phyloP scores from a whole-genome alignment of 208 protist genomes.

The Leishmania lainsoni region DNA sequence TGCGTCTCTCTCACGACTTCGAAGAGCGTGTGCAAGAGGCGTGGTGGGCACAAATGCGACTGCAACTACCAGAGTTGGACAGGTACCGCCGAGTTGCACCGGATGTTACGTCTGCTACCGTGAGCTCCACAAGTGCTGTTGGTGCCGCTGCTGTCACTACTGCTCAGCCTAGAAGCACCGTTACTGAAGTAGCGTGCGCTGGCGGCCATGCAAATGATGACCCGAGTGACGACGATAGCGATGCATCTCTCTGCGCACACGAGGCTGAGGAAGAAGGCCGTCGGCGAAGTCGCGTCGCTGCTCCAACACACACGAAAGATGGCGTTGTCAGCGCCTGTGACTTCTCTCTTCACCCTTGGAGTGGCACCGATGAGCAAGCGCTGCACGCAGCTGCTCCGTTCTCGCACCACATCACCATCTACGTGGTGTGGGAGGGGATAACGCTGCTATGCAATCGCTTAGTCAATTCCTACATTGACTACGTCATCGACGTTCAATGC shows the following conservation, averaged over 20 bases:
- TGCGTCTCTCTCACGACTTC: neutral
- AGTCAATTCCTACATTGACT: slow-evolving; percentile 36
- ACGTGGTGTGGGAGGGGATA: slow-evolving; percentile 64
- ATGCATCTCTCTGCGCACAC: slow-evolving; percentile 46
- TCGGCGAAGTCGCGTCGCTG: neutral
- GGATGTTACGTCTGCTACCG: neutral
- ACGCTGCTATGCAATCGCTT: slow-evolving; percentile 35
- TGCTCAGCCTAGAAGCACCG: neutral
- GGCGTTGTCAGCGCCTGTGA: no score
- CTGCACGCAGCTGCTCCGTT: neutral
- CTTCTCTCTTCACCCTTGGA: neutral
- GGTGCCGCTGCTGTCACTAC: neutral
- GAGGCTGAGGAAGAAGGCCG: slow-evolving; percentile 37
- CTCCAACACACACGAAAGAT: neutral
- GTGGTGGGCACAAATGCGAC: slow-evolving; percentile 9
- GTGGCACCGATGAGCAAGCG: neutral
- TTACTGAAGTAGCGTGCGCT: neutral
- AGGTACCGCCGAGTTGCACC: slow-evolving; percentile 4
- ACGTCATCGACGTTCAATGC: slow-evolving; percentile 36
- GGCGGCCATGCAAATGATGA: neutral
- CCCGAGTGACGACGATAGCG: neutral
- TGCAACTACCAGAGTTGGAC: neutral
- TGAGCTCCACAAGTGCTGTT: neutral
- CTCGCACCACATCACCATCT: slow-evolving; percentile 16
- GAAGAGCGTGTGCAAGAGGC: neutral